Conservation (phyloP, 1,284 basidiomycete genomes). For the Vanrija pseudolonga region DNA sequence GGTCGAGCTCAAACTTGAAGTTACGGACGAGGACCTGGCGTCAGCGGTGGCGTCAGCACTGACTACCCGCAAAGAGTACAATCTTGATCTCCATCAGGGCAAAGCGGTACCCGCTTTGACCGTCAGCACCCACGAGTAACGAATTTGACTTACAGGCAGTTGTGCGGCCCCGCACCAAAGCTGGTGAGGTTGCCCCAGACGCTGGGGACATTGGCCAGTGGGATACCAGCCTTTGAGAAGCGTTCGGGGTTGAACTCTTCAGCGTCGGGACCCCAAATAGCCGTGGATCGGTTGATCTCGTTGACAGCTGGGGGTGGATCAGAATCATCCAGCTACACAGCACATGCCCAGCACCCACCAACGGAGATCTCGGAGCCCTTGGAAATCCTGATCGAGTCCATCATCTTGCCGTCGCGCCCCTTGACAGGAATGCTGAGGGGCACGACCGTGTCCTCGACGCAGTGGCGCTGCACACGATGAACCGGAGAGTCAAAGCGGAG, state of each 20-base stretch:
- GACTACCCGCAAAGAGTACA: slow-evolving; percentile 50
- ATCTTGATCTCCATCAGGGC: slow-evolving; percentile 61
- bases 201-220: slow-evolving; percentile 57
- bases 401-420: slow-evolving; percentile 45
- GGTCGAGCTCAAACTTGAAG: slow-evolving; percentile 14
- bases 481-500: slow-evolving; percentile 65
- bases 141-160: slow-evolving; percentile 59
- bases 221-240: slow-evolving; percentile 41
- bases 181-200: slow-evolving; percentile 68
- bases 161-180: slow-evolving; percentile 50
- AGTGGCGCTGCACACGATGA: slow-evolving; percentile 61
- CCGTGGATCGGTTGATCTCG: slow-evolving; percentile 58
- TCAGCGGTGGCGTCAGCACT: slow-evolving; percentile 16
- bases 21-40: slow-evolving; percentile 19
- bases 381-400: slow-evolving; percentile 35
- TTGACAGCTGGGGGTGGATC: slow-evolving; percentile 1
- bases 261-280: slow-evolving; percentile 65
- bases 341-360: slow-evolving; percentile 30
- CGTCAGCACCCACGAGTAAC: slow-evolving; percentile 42
- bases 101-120: slow-evolving; percentile 64
- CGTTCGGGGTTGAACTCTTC: slow-evolving; percentile 62
- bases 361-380: slow-evolving; percentile 41
- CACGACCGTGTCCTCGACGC: slow-evolving; percentile 58
- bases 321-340: too few species aligned
- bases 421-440: slow-evolving; percentile 55